These are phyloP conservation scores for Ogataea pilisensis DNA, from an alignment of 805 yeast genomes.

Conservation along the genomic window DNA sequence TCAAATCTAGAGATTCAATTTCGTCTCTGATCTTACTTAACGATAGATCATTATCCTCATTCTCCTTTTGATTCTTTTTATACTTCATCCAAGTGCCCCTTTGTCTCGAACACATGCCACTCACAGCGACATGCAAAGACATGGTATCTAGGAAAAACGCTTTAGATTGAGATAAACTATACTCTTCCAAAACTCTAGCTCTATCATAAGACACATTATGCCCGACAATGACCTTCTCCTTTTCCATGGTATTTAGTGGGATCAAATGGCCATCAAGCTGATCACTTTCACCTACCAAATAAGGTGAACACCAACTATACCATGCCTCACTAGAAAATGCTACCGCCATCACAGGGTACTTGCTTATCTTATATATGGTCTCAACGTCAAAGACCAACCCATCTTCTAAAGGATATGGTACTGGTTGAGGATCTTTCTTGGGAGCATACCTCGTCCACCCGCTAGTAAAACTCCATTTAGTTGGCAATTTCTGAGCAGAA, in stretches of 20 bases:
- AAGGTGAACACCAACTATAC: slow-evolving; percentile 96
- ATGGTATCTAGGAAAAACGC: slow-evolving; percentile 86
- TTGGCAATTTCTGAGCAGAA: slow-evolving; percentile 38
- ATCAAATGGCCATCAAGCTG: slow-evolving; percentile 57
- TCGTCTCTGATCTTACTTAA: slow-evolving; percentile 19
- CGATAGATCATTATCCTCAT: slow-evolving; percentile 12
- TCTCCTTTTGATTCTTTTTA: slow-evolving; percentile 36
- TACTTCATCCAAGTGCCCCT: slow-evolving; percentile 71
- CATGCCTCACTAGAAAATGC: slow-evolving; percentile 77
- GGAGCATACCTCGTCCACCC: slow-evolving; percentile 82
- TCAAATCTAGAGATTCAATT: slow-evolving; percentile 22
- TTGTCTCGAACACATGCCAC: slow-evolving; percentile 92
- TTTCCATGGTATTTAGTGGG: slow-evolving; percentile 56
- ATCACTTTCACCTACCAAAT: slow-evolving; percentile 51
- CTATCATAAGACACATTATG: slow-evolving; percentile 91
- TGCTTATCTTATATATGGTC: slow-evolving; percentile 68
- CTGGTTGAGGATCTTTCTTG: slow-evolving; percentile 50
- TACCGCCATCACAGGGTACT: slow-evolving; percentile 75
- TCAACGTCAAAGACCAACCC: slow-evolving; percentile 87
- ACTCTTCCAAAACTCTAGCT: slow-evolving; percentile 82
- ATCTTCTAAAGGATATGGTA: slow-evolving; percentile 66
- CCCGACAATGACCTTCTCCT: slow-evolving; percentile 69
- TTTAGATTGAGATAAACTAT: slow-evolving; percentile 58
- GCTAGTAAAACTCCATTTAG: slow-evolving; percentile 50
- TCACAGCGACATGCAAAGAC: slow-evolving; percentile 85